These are phyloP conservation scores for Beta macrorhiza DNA, from an alignment of 179 eudicot genomes.

Conservation along the genomic window DNA sequence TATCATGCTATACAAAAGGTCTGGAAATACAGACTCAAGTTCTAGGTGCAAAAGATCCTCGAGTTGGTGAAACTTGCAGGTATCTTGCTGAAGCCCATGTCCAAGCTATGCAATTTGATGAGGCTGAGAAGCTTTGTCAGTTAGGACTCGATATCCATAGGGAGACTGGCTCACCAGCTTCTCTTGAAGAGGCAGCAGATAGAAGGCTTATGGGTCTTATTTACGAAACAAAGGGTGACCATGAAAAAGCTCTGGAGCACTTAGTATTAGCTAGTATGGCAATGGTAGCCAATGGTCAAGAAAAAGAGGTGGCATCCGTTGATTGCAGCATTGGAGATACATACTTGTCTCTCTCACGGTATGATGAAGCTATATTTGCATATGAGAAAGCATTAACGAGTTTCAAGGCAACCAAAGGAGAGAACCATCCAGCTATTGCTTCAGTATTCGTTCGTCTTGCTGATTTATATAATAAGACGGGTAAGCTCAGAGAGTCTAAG, in stretches of 20 bases:
- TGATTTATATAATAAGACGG: conserved; percentile 78
- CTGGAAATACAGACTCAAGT: conserved; percentile 68
- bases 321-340: conserved; percentile 95
- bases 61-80: conserved; percentile 89
- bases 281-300: conserved; percentile 88
- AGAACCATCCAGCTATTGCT: conserved; percentile 83
- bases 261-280: conserved; percentile 95
- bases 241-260: conserved; percentile 90
- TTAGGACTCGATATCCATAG: conserved; percentile 81
- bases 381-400: conserved; percentile 82
- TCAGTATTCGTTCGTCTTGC: conserved; percentile 86
- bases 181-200: conserved; percentile 87
- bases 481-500: conserved; percentile 75
- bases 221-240: conserved; percentile 79
- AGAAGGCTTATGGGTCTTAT: conserved; percentile 92
- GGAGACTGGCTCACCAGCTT: conserved; percentile 61
- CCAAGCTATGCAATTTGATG: conserved; percentile 80
- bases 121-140: conserved; percentile 73
- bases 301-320: conserved; percentile 85
- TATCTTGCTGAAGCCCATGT: conserved; percentile 88
- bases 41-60: conserved; percentile 69
- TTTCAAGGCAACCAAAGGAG: conserved; percentile 78
- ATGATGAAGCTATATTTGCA: conserved; percentile 91
- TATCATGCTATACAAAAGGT: conserved; percentile 60
- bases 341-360: conserved; percentile 65